Evolutionary conservation across 108 stramenopile species (phyloP).

Genomic region (Chaetoceros muelleri): DNA sequence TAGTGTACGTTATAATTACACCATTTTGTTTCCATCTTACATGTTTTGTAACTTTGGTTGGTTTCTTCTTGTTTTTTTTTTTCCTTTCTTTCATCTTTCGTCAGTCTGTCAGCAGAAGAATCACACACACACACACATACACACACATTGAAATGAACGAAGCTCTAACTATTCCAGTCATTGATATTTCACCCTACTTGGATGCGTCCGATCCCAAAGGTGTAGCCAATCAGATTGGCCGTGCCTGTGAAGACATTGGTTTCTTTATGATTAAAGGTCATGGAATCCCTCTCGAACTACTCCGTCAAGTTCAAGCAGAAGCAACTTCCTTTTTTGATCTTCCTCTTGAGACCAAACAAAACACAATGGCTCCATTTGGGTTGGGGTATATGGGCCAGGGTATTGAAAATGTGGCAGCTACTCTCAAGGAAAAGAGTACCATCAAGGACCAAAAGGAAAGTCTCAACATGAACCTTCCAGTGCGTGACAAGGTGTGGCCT

Average conservation of each 20-base stretch:
- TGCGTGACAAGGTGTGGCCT: slow-evolving; percentile 2
- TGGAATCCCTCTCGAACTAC: slow-evolving; percentile 27
- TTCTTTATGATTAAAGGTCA: slow-evolving; percentile 68
- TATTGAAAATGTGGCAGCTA: slow-evolving; percentile 6
- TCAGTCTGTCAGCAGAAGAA: too few relatives aligned
- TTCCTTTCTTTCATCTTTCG: too few relatives aligned
- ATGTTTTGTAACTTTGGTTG: too few relatives aligned
- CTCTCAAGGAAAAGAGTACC: background rate
- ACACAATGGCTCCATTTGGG: slow-evolving; percentile 10
- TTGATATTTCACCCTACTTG: background rate
- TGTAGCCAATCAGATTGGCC: slow-evolving; percentile 31
- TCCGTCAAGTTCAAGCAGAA: slow-evolving; percentile 33
- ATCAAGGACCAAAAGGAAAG: slow-evolving; percentile 4
- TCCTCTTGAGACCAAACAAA: slow-evolving; percentile 26
- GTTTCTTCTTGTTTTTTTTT: too few relatives aligned
- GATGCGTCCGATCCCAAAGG: background rate
- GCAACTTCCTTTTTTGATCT: slow-evolving; percentile 63
- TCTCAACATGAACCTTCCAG: slow-evolving; percentile 2
- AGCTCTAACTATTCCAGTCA: background rate
- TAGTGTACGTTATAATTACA: too few relatives aligned
- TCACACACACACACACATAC: too few relatives aligned
- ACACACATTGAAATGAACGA: too few relatives aligned
- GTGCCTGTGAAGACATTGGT: slow-evolving; percentile 55
- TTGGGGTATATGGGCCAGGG: slow-evolving; percentile 3
- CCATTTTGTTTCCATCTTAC: too few relatives aligned